Base-by-base conservation (phyloP, 371 early-diverging fungal genomes). In the Zopfochytrium polystomum region DNA sequence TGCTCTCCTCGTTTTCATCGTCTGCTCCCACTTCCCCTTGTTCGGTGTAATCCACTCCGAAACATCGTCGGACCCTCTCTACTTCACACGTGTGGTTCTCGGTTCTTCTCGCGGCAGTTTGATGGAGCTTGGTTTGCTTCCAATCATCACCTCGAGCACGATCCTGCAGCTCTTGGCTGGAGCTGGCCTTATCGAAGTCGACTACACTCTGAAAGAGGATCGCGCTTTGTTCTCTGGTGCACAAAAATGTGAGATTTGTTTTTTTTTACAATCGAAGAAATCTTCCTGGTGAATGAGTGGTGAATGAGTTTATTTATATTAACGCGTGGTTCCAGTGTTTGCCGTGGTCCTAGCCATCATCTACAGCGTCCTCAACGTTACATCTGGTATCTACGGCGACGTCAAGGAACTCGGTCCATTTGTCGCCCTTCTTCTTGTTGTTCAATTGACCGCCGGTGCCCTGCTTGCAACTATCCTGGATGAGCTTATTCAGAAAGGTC, bases 401-500 rank as follows among this genome's bases (percentile, higher is more conserved):
- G 96, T 98, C 51, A 84, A 81, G 49, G 89, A 90, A 55, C 84
- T 99, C 60, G 99, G 99, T 35, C 83, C 90, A 35, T 87, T 90
- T 66, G 89, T 93, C 61, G 93, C 96, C 74, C 70, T 89, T 64
- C 75, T 98, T 44, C 82, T 99, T 63, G 80, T 99, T 38, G 81
- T 95, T 52, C 99, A 99, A 82, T 79, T 99, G 54, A 87, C 94
- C 56, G 84, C 96, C 67, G 95, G 99, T 44, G 96, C 98, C 49
- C 69, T 97, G 38, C 91, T 99, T 62, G 91, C 92, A 60, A 91
- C 99, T 74, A 79, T 98, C 18, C 83, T 99, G 60, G 99, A 99
- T 77, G 99, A 99, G 84, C 86, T 99, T 63, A 83, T 99, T 62
- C 99, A 99, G 80, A 99, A 99, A 83, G 99, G 99, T 22, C 99